Evolutionary conservation across 257 asterid species (phyloP).

Genomic region (Penstemon barbatus): DNA sequence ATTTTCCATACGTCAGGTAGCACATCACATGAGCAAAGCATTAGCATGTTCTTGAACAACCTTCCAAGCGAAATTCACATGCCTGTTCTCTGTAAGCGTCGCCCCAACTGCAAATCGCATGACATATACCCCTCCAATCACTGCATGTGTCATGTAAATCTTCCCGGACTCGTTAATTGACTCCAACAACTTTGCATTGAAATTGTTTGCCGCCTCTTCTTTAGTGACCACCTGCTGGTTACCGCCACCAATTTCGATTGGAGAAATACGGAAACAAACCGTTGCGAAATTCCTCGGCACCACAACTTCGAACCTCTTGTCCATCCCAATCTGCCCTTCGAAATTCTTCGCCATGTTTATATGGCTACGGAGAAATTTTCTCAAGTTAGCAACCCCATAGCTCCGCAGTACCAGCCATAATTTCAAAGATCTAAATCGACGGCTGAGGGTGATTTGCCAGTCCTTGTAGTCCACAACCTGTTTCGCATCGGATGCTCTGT

Average conservation of each 20-base stretch:
- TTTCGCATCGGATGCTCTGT: constrained; percentile 62
- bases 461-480: constrained; percentile 80
- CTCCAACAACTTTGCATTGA: constrained; percentile 55
- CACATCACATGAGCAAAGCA: constrained; percentile 26
- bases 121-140: constrained; percentile 60
- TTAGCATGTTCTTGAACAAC: constrained; percentile 62
- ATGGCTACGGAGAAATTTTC: constrained; percentile 57
- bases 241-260: constrained; percentile 35
- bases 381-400: constrained; percentile 62
- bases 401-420: constrained; percentile 71
- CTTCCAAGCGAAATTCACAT: constrained; percentile 68
- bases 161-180: constrained; percentile 56
- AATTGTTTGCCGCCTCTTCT: constrained; percentile 48
- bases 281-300: constrained; percentile 72
- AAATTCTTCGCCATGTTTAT: constrained; percentile 72
- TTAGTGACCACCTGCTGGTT: constrained; percentile 20
- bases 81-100: constrained; percentile 59
- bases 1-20: too few species aligned
- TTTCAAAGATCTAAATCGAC: constrained; percentile 68
- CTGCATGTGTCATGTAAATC: constrained; percentile 69
- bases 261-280: constrained; percentile 64
- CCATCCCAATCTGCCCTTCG: constrained; percentile 59
- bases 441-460: constrained; percentile 78
- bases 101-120: constrained; percentile 71
- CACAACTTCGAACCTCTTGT: constrained; percentile 69